Percentiles rank a stretch among this genome's conserved stretches.
Evolutionary conservation across 2,329 filamentous ascomycete species (phyloP).

Genomic region (Lecanosticta acicola): DNA sequence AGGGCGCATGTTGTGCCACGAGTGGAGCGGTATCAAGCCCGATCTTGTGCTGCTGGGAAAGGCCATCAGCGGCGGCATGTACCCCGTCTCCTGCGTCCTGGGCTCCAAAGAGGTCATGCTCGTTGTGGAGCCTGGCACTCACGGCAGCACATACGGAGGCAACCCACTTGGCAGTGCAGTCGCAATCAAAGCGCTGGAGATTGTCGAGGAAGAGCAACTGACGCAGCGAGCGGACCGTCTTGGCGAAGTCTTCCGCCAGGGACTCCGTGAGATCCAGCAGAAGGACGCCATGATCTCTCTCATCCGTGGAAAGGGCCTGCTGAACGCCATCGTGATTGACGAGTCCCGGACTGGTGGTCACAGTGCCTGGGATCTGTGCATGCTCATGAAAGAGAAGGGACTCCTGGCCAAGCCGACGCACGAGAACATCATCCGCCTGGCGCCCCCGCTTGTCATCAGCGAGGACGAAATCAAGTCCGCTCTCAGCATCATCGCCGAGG

Average conservation of each 20-base stretch:
- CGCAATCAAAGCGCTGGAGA: conserved; percentile 87
- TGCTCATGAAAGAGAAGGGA: conserved; percentile 92
- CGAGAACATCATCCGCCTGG: conserved; percentile 95
- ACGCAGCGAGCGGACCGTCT: conserved; percentile 74
- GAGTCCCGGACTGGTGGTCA: conserved; percentile 79
- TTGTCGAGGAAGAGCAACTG: conserved; percentile 87
- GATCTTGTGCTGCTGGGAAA: conserved; percentile 94
- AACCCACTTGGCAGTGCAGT: conserved; percentile 95
- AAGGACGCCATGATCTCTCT: conserved; percentile 68
- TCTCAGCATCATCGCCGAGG: conserved; percentile 71
- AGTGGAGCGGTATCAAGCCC: conserved; percentile 93
- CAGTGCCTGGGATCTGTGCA: conserved; percentile 91
- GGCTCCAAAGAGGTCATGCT: conserved; percentile 89
- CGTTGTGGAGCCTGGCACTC: conserved; percentile 90
- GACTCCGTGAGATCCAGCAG: conserved; percentile 62
- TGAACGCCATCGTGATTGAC: conserved; percentile 96
- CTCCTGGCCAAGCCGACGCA: conserved; percentile 96
- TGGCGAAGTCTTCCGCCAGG: conserved; percentile 76
- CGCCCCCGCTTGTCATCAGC: conserved; percentile 91
- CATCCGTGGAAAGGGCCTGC: conserved; percentile 84
- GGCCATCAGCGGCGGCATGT: conserved; percentile 97
- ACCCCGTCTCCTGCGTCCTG: conserved; percentile 93
- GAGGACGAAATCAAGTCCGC: conserved; percentile 78
- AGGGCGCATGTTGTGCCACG: conserved; percentile 84
- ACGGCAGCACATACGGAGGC: conserved; percentile 96